phyloP scores from a whole-genome alignment of 2,329 filamentous ascomycete species.

The Cytospora paraplurivora region DNA sequence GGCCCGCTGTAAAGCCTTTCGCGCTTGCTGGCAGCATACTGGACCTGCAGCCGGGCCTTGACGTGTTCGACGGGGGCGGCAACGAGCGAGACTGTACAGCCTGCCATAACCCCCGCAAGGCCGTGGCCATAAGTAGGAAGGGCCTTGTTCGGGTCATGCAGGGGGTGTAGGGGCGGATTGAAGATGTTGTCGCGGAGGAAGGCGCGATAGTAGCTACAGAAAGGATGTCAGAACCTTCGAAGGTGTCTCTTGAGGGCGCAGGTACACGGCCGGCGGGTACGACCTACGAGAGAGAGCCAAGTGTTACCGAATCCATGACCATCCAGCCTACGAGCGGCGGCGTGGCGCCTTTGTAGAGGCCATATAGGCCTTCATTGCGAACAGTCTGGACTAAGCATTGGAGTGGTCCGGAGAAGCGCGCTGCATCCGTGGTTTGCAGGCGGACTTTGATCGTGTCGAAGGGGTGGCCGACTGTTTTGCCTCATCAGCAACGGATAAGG shows the following conservation, averaged over 20 bases:
- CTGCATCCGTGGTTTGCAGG: slow-evolving; percentile 77
- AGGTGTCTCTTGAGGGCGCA: no score
- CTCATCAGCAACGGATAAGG: background rate
- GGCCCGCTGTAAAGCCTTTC: slow-evolving; percentile 83
- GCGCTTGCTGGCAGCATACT: slow-evolving; percentile 80
- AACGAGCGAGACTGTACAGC: slow-evolving; percentile 87
- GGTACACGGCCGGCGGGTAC: no score
- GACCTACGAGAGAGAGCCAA: slow-evolving; percentile 67
- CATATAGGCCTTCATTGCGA: slow-evolving; percentile 79
- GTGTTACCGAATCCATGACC: slow-evolving; percentile 88
- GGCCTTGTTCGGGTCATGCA: slow-evolving; percentile 41
- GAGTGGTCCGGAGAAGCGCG: slow-evolving; percentile 82
- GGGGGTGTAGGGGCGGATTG: slow-evolving; percentile 48
- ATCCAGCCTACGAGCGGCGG: slow-evolving; percentile 96
- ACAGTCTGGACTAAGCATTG: slow-evolving; percentile 85
- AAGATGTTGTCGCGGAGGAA: slow-evolving; percentile 82
- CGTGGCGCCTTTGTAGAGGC: slow-evolving; percentile 91
- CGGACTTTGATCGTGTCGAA: slow-evolving; percentile 98
- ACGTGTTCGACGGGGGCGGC: slow-evolving; percentile 94
- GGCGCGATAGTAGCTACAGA: slow-evolving; percentile 75
- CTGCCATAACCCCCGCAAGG: slow-evolving; percentile 83
- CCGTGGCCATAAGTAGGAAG: slow-evolving; percentile 82
- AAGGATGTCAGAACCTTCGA: no score
- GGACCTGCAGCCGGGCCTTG: slow-evolving; percentile 86
- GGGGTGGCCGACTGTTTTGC: slow-evolving; percentile 60